Percentiles rank a stretch among this genome's conserved stretches.
Evolutionary conservation across 2,329 filamentous ascomycete species (phyloP).

Genomic region (Fusarium sp.): DNA sequence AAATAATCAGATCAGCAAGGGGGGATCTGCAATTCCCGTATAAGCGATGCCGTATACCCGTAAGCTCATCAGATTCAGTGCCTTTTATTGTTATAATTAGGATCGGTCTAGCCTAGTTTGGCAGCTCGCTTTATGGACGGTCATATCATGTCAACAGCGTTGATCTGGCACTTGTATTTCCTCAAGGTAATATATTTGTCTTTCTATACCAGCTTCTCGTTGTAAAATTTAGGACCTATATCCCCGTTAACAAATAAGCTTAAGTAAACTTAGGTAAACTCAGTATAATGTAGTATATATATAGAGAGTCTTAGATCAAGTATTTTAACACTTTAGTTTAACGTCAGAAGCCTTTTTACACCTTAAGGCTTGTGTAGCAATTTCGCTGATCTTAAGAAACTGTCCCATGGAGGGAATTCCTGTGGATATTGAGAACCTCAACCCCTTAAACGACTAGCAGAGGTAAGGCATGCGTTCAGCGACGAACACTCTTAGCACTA

Average conservation of each 20-base stretch:
- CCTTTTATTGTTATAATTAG: background rate
- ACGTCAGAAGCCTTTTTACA: fast-evolving
- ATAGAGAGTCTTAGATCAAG: no score
- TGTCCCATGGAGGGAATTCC: fast-evolving
- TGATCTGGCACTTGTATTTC: background rate
- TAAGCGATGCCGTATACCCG: background rate
- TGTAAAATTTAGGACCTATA: no score
- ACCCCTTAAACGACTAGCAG: fast-evolving
- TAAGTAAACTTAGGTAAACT: no score
- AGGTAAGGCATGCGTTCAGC: no score
- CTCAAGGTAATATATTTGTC: background rate
- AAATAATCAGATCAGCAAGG: background rate
- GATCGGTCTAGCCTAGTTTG: background rate
- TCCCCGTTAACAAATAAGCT: no score
- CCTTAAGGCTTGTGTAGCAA: no score
- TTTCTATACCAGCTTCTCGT: no score
- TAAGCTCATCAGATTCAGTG: background rate
- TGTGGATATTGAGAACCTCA: no score
- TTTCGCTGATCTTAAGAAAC: fast-evolving
- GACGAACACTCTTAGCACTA: no score
- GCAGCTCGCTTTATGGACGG: background rate
- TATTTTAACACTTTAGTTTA: fast-evolving
- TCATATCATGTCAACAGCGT: background rate
- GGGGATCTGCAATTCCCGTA: background rate
- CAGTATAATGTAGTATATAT: no score